Percentiles rank a stretch among this genome's conserved stretches.
Evolutionary conservation across 164 flowering plant genomes (phyloP).

Genomic region (Nymphaea colorata): DNA sequence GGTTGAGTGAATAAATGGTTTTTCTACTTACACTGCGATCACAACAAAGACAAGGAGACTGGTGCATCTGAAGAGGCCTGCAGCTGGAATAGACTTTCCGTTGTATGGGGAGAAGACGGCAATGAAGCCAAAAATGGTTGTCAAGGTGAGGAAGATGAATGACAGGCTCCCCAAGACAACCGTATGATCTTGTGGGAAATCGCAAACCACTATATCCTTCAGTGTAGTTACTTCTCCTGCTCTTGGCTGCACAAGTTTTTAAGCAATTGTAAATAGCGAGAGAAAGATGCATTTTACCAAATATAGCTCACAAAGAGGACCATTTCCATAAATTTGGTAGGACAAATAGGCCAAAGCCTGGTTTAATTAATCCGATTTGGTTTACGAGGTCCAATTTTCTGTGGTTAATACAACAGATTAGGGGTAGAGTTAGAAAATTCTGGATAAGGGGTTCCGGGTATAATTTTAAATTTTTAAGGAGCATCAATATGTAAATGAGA

Average conservation of each 20-base stretch:
- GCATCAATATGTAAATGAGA: no score
- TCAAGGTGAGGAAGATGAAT: slow-evolving; percentile 21
- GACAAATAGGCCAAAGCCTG: no score
- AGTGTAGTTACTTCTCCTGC: slow-evolving; percentile 33
- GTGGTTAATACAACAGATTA: no score
- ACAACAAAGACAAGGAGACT: slow-evolving; percentile 43
- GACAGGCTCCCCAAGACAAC: slow-evolving; percentile 48
- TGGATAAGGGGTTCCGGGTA: neutral
- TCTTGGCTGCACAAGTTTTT: slow-evolving; percentile 31
- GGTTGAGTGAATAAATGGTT: neutral
- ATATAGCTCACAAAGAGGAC: neutral
- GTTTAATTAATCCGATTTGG: no score
- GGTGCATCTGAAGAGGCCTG: slow-evolving; percentile 45
- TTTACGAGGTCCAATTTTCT: no score
- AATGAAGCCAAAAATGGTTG: slow-evolving; percentile 26
- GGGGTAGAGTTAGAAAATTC: no score
- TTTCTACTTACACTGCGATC: slow-evolving; percentile 55
- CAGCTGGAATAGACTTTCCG: slow-evolving; percentile 51
- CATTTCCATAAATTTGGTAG: no score
- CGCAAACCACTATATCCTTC: slow-evolving; percentile 35
- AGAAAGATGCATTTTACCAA: neutral
- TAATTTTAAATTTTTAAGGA: no score
- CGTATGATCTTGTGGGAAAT: slow-evolving; percentile 56
- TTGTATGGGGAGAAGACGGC: slow-evolving; percentile 63
- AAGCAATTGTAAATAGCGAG: neutral